Evolutionary conservation across 2,329 filamentous ascomycete genomes (phyloP), one percentile per base, ranked within the genome.

Genomic region (Hypoxylon sp.): DNA sequence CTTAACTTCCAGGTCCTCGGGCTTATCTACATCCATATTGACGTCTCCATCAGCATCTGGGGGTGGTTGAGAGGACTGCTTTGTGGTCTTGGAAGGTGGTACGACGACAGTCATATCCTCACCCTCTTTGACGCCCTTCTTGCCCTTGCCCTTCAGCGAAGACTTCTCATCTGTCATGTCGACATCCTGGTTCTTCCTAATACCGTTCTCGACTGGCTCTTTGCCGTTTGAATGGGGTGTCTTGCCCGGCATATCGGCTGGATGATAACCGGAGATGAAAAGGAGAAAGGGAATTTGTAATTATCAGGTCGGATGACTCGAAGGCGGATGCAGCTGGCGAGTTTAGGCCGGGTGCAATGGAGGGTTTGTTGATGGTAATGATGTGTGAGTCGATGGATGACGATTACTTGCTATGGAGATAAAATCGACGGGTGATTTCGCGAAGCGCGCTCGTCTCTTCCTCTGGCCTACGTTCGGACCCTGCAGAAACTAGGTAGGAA

Each of bases 31-130:
- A 60, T 83, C 83, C 88, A 91, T 91, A 60, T 78, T 75, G 57
- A 90, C 78, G 69, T 92, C 89, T 41, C 81, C 86, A 63, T 90
- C 86, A 52, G 78, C 78, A 67, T 88, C 83, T 60, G 83, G 78
- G 21, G 76, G 73, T 57, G 80, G 77, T 61, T 77, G 77, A 51
- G 84, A 80, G 50, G 80, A 73, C 73, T 83, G 73, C 67, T 80
- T 81, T 55, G 79, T 75, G 65, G 76, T 75, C 77, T 90, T 90
- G 60, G 86, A 82, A 50, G 86, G 87, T 45, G 88, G 87, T 32
- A 91, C 87, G 64, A 91, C 88, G 60, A 91, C 87, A 40, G 88
- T 91, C 87, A 91, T 91, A 76, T 90, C 87, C 64, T 86, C 87
- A 66, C 81, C 86, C 67, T 91, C 85, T 72, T 85, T 86, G 64